phyloP scores from a whole-genome alignment of 331 rosid species.

The Pyracantha coccinea region DNA sequence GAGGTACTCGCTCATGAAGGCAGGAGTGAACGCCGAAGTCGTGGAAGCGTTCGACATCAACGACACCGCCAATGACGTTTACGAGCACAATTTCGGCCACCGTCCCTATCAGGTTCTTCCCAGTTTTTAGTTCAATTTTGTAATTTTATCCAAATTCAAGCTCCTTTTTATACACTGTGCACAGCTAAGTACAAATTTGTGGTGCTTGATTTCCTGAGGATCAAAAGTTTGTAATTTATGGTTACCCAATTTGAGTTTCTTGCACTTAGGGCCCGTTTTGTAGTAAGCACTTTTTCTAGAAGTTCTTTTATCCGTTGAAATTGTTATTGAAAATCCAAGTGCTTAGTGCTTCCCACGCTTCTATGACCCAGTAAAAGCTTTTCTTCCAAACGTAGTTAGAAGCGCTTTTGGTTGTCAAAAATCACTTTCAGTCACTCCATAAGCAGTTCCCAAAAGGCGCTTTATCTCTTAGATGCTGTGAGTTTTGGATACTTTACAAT shows the following conservation, averaged over 20 bases:
- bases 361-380: not conserved
- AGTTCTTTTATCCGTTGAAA: not conserved
- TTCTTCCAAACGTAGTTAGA: not conserved
- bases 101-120: constrained; percentile 83
- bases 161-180: not conserved
- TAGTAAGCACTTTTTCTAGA: not conserved
- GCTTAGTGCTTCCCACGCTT: not conserved
- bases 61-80: constrained; percentile 81
- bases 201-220: not conserved
- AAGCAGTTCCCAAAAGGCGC: not conserved
- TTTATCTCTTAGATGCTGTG: not conserved
- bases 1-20: constrained; percentile 70
- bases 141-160: not conserved
- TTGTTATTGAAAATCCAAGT: not conserved
- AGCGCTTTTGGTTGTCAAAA: not conserved
- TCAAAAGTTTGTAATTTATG: not conserved
- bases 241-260: not conserved
- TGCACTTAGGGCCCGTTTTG: not conserved
- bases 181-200: not conserved
- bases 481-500: not conserved
- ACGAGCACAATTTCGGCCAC: constrained; percentile 65
- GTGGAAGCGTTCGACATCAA: constrained; percentile 94
- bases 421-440: not conserved
- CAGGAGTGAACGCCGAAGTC: constrained; percentile 53
- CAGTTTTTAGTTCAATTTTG: not conserved